Conservation (phyloP, 2,329 filamentous ascomycete species). For the Pyricularia grisea region DNA sequence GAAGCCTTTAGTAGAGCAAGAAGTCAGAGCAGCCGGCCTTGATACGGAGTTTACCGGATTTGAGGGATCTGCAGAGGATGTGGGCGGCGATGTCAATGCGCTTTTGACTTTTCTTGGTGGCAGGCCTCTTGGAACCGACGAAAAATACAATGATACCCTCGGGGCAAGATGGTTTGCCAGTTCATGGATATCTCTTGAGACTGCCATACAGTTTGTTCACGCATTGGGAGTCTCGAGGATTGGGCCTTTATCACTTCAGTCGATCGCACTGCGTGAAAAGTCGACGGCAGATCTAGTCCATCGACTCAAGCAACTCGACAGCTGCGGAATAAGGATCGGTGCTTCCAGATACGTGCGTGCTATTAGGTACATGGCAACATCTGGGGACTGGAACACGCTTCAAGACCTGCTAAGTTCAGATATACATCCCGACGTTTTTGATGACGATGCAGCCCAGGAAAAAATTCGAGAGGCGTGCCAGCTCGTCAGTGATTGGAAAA, state of each 20-base stretch:
- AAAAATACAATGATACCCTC: slow-evolving; percentile 55
- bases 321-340: slow-evolving; percentile 52
- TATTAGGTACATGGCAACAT: slow-evolving; percentile 52
- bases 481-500: slow-evolving; percentile 28
- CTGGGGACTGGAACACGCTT: slow-evolving; percentile 42
- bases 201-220: slow-evolving; percentile 59
- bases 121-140: slow-evolving; percentile 26
- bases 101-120: slow-evolving; percentile 24
- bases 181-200: slow-evolving; percentile 59
- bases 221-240: slow-evolving; percentile 64
- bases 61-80: not conserved
- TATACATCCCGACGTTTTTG: slow-evolving; percentile 46
- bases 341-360: slow-evolving; percentile 56
- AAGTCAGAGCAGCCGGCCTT: slow-evolving; percentile 18
- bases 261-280: slow-evolving; percentile 60
- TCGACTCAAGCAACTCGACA: slow-evolving; percentile 51
- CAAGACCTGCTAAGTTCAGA: slow-evolving; percentile 35
- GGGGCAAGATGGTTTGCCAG: slow-evolving; percentile 76
- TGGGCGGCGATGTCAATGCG: not conserved
- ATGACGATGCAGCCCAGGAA: slow-evolving; percentile 31
- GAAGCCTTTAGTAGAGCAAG: slow-evolving; percentile 25
- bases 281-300: slow-evolving; percentile 44
- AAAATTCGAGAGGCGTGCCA: slow-evolving; percentile 25
- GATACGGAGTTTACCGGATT: not conserved
- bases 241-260: slow-evolving; percentile 67